A percentile compares a stretch with the other conserved stretches of the same genome.
These are phyloP conservation scores for Boehmeria nivea DNA, from an alignment of 306 rosid species.

Conservation along the genomic window DNA sequence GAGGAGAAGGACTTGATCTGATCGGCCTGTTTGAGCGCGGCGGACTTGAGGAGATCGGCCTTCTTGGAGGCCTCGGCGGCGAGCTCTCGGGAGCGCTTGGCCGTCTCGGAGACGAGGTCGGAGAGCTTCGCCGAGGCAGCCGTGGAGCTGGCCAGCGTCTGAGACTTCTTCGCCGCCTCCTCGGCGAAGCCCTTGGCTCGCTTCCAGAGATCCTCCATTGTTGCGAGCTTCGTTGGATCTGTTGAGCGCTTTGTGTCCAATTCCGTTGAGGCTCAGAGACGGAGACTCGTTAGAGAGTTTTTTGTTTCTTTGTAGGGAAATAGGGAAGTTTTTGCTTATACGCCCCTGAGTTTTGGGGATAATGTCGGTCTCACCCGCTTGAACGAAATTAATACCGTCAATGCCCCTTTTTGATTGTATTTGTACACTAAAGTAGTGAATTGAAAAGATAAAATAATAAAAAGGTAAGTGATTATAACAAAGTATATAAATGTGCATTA, in stretches of 20 bases:
- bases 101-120: constrained; percentile 88
- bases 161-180: constrained; percentile 89
- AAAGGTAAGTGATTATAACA: too few relatives aligned
- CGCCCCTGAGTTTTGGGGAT: too few relatives aligned
- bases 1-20: constrained; percentile 79
- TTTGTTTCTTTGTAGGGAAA: too few relatives aligned
- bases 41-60: constrained; percentile 77
- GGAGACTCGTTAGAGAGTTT: too few relatives aligned
- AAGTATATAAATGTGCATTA: too few relatives aligned
- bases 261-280: too few relatives aligned
- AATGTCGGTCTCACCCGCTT: too few relatives aligned
- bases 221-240: neutral
- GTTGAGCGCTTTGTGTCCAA: neutral
- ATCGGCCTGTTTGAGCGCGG: constrained; percentile 76
- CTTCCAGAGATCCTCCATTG: constrained; percentile 90
- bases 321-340: too few relatives aligned
- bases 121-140: constrained; percentile 55
- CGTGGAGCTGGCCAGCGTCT: constrained; percentile 41
- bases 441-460: too few relatives aligned
- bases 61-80: constrained; percentile 94
- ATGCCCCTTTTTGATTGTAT: too few relatives aligned
- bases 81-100: constrained; percentile 82
- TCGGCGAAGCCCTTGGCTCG: constrained; percentile 85
- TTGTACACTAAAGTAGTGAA: too few relatives aligned
- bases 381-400: too few relatives aligned